Evolutionary conservation across 176 grass and related monocot genomes (phyloP).

Genomic region (Alloteropsis semialata): DNA sequence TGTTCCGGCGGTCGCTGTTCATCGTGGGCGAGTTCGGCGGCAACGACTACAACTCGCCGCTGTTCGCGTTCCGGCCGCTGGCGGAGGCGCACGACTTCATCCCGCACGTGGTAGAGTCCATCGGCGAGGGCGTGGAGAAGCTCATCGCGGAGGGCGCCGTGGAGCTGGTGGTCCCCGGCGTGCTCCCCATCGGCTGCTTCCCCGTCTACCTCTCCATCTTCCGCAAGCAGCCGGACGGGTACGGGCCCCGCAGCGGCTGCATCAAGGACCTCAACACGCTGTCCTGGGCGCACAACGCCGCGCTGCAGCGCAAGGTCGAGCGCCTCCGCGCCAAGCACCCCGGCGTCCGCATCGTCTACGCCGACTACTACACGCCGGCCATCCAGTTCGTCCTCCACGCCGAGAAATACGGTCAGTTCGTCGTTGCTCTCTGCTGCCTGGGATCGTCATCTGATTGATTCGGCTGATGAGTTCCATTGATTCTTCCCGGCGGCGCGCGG

Average conservation of each 20-base stretch:
- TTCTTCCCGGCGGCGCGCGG: neutral
- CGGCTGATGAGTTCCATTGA: neutral
- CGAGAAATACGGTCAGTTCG: constrained; percentile 68
- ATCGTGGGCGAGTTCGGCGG: constrained; percentile 92
- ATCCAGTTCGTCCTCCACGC: constrained; percentile 74
- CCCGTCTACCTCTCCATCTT: constrained; percentile 81
- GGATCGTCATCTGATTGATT: neutral
- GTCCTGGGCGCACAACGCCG: constrained; percentile 68
- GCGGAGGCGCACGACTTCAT: constrained; percentile 55
- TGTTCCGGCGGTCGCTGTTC: constrained; percentile 80
- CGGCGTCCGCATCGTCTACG: constrained; percentile 74
- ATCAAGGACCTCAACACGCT: constrained; percentile 73
- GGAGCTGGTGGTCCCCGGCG: constrained; percentile 70
- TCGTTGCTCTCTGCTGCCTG: fast-evolving
- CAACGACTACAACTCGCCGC: constrained; percentile 85
- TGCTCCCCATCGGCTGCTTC: constrained; percentile 83
- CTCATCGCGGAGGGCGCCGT: constrained; percentile 71
- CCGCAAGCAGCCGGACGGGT: constrained; percentile 32
- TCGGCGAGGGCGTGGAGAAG: constrained; percentile 76
- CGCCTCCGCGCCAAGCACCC: constrained; percentile 56
- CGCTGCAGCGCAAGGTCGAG: constrained; percentile 53
- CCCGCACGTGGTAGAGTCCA: constrained; percentile 63
- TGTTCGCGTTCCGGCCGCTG: constrained; percentile 68
- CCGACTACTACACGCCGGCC: constrained; percentile 73
- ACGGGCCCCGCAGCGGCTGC: constrained; percentile 58